These are phyloP conservation scores for Eucalyptus sideroxylon DNA, from an alignment of 345 rosid species.

Conservation along the genomic window DNA sequence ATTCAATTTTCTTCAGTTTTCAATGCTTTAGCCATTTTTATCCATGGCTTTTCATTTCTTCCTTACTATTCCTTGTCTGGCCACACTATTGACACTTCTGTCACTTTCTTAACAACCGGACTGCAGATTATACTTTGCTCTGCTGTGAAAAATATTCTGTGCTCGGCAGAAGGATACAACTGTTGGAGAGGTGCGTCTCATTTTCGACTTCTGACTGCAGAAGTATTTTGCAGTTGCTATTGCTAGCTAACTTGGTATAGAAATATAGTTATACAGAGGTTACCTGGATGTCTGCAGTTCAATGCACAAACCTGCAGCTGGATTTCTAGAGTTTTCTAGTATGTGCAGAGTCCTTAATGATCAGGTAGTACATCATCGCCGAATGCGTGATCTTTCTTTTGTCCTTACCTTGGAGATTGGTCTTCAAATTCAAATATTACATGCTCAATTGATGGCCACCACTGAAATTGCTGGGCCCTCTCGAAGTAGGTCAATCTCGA, in stretches of 20 bases:
- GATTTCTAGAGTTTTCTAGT: conserved; percentile 44
- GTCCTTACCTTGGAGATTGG: not conserved
- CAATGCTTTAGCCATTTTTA: not conserved
- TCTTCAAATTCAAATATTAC: not conserved
- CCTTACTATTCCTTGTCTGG: too few relatives aligned
- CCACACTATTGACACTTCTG: too few relatives aligned
- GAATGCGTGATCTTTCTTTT: not conserved
- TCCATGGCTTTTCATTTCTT: not conserved
- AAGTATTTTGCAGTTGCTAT: not conserved
- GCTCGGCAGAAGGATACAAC: too few relatives aligned
- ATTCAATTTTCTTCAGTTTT: not conserved
- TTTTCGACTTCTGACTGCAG: not conserved
- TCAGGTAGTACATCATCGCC: conserved; percentile 32
- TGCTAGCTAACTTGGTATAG: not conserved
- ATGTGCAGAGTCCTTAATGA: conserved; percentile 79
- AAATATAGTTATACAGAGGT: conserved; percentile 57
- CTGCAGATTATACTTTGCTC: too few relatives aligned
- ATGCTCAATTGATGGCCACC: not conserved
- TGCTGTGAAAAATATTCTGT: too few relatives aligned
- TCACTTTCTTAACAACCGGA: too few relatives aligned
- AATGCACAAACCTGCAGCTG: conserved; percentile 49
- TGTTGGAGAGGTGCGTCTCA: not conserved
- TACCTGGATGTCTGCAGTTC: conserved; percentile 65
- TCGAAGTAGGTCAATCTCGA: conserved; percentile 66
- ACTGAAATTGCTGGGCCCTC: conserved; percentile 37